phyloP scores from a whole-genome alignment of 106 monocot genomes.

The Vanilla planifolia region DNA sequence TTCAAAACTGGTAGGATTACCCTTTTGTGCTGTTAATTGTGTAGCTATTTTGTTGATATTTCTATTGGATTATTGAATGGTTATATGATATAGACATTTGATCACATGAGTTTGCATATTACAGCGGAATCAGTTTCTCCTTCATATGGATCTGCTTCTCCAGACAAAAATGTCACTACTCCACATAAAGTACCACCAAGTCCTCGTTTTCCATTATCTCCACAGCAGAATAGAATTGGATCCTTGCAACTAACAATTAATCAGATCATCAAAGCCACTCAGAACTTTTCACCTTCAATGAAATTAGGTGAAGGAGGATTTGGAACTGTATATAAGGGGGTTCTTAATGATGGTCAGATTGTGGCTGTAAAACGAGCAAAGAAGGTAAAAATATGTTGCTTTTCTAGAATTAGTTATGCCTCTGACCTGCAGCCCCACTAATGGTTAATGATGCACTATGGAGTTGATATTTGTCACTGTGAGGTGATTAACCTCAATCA shows the following conservation, averaged over 20 bases:
- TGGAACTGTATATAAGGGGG: conserved; percentile 74
- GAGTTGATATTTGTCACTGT: no score
- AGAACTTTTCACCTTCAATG: conserved; percentile 57
- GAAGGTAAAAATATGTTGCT: conserved; percentile 42
- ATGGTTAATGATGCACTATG: no score
- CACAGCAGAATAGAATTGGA: conserved; percentile 32
- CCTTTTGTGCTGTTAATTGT: neutral
- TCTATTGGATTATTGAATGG: no score
- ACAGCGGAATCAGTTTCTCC: conserved; percentile 49
- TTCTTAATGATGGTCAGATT: conserved; percentile 51
- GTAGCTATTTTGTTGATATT: no score
- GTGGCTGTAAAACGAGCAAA: conserved; percentile 81
- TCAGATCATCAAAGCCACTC: conserved; percentile 67
- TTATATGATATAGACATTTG: no score
- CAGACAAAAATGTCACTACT: conserved; percentile 19
- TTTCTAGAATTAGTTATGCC: neutral
- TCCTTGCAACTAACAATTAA: conserved; percentile 50
- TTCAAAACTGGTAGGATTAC: no score
- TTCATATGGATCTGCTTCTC: conserved; percentile 21
- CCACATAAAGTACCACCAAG: conserved; percentile 54
- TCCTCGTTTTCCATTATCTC: conserved; percentile 72
- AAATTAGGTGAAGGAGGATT: conserved; percentile 74
- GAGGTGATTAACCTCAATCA: no score
- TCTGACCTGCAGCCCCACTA: no score
- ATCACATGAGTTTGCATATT: neutral